Evolutionary conservation across 768 basidiomycete genomes (phyloP).

Genomic region (Sarcodon sp.): DNA sequence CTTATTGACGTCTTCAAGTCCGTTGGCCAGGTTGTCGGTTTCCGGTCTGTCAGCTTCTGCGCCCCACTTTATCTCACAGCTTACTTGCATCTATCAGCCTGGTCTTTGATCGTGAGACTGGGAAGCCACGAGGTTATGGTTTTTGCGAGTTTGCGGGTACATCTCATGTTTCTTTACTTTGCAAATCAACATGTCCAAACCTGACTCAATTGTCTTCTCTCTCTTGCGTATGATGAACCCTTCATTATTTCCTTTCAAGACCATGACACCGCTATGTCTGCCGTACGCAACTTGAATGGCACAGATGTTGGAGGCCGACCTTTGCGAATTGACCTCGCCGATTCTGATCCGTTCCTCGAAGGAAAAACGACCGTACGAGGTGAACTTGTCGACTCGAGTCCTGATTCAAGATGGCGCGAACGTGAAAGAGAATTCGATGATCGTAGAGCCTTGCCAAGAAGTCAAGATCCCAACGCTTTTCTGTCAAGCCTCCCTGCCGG

Average conservation of each 20-base stretch:
- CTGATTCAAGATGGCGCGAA: constrained; percentile 39
- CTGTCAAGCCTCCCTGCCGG: constrained; percentile 66
- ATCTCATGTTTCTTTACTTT: constrained; percentile 20
- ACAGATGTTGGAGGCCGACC: constrained; percentile 87
- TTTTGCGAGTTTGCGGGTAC: constrained; percentile 89
- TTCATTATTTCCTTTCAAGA: constrained; percentile 31
- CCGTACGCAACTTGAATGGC: constrained; percentile 92
- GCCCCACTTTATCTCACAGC: background rate
- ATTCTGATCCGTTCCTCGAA: constrained; percentile 86
- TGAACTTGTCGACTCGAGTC: constrained; percentile 63
- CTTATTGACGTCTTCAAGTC: constrained; percentile 82
- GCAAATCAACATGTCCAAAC: constrained; percentile 6
- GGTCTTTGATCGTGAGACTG: constrained; percentile 87
- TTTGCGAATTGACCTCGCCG: constrained; percentile 87
- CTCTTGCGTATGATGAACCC: background rate
- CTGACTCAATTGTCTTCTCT: background rate
- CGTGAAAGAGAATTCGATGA: constrained; percentile 23
- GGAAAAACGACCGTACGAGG: constrained; percentile 82
- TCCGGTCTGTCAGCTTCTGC: constrained; percentile 36
- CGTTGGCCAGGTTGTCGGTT: constrained; percentile 81
- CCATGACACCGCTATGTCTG: constrained; percentile 90
- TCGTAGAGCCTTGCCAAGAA: background rate
- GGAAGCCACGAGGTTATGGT: constrained; percentile 88
- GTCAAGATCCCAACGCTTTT: constrained; percentile 24
- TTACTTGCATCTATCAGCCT: constrained; percentile 31